A percentile compares a stretch with the other conserved stretches of the same genome.
Evolutionary conservation across 2,329 filamentous ascomycete genomes (phyloP).

Genomic region (Microsporum audouinii): DNA sequence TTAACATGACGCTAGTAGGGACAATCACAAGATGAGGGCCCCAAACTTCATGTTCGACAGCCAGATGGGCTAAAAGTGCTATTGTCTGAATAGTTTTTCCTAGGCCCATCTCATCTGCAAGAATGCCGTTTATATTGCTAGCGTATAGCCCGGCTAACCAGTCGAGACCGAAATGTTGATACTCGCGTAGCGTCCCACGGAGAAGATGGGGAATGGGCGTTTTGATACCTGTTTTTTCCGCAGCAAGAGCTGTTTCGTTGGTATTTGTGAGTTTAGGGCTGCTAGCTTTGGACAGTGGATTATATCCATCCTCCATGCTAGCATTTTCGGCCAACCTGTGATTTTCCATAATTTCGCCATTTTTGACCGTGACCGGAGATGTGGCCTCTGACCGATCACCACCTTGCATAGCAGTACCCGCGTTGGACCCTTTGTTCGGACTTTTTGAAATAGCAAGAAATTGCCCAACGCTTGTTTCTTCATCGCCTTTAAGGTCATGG

Average conservation of each 20-base stretch:
- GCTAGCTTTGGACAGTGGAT: background rate
- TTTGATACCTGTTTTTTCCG: conserved; percentile 29
- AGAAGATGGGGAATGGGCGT: conserved; percentile 72
- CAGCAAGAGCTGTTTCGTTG: background rate
- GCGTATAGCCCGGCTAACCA: conserved; percentile 91
- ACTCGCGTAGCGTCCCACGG: conserved; percentile 81
- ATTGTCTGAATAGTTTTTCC: conserved; percentile 99
- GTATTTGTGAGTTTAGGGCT: background rate
- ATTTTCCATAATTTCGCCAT: background rate
- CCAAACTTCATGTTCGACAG: conserved; percentile 83
- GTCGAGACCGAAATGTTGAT: conserved; percentile 92
- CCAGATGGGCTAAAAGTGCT: conserved; percentile 79
- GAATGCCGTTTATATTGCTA: conserved; percentile 86
- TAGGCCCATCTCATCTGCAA: conserved; percentile 96
- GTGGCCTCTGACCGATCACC: background rate
- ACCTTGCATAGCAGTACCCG: background rate
- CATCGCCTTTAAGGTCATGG: conserved; percentile 19
- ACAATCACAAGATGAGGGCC: conserved; percentile 93
- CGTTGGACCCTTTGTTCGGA: background rate
- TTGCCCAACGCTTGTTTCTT: conserved; percentile 25
- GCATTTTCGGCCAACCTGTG: background rate
- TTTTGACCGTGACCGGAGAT: background rate
- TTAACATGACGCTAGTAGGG: conserved; percentile 95
- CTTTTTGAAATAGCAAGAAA: conserved; percentile 25
- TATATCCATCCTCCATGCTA: background rate